A percentile compares a stretch with the other conserved stretches of the same genome.
These are phyloP conservation scores for Prunus mume DNA, from an alignment of 306 rosid species.

Conservation along the genomic window DNA sequence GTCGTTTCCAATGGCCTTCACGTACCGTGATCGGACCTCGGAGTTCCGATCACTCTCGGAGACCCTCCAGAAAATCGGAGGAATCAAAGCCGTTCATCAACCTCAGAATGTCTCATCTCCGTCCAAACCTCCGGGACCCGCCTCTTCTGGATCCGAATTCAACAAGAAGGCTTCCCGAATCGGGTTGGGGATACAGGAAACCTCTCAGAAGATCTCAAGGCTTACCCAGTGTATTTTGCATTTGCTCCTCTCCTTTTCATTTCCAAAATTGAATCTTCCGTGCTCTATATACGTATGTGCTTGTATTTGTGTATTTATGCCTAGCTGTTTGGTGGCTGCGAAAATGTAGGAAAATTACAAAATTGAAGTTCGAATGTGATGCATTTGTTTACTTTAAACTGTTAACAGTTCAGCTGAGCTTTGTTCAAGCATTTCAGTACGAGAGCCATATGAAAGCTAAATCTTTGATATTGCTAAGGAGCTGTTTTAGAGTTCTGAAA, in stretches of 20 bases:
- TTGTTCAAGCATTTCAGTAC: background rate
- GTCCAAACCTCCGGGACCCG: conserved; percentile 19
- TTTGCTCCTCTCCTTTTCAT: background rate
- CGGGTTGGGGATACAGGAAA: conserved; percentile 75
- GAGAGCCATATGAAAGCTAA: background rate
- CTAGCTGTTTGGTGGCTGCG: conserved; percentile 10
- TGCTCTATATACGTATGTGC: background rate
- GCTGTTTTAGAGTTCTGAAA: background rate
- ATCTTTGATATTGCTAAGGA: background rate
- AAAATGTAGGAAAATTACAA: background rate
- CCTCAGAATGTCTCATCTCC: conserved; percentile 39
- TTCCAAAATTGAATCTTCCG: background rate
- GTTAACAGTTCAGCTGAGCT: background rate
- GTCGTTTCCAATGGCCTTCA: conserved; percentile 49
- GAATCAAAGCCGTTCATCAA: conserved; percentile 32
- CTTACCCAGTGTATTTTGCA: conserved; percentile 52
- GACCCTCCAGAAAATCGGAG: conserved; percentile 70
- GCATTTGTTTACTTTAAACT: background rate
- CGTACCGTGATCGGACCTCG: conserved; percentile 79
- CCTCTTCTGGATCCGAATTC: conserved; percentile 68
- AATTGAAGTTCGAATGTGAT: background rate
- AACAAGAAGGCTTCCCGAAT: conserved; percentile 77
- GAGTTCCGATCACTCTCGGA: conserved; percentile 76
- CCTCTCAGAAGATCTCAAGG: conserved; percentile 67
- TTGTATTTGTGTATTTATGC: background rate